Evolutionary conservation across 768 basidiomycete genomes (phyloP).

Genomic region (Leccinum incarnatum): DNA sequence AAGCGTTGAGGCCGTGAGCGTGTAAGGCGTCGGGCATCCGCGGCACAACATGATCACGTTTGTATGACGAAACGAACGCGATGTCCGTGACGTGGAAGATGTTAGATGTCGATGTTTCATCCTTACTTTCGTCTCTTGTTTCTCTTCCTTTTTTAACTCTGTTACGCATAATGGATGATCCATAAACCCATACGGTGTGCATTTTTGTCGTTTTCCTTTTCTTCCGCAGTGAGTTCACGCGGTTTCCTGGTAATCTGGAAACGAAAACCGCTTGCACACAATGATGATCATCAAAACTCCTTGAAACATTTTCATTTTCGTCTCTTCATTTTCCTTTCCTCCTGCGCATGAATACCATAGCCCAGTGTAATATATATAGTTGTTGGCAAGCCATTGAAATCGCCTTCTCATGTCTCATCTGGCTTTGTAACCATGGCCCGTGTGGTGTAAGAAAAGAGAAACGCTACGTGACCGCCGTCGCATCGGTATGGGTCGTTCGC

Average conservation of each 20-base stretch:
- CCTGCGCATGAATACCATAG: not conserved
- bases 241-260: not conserved
- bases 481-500: too few species aligned
- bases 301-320: not conserved
- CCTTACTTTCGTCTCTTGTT: not conserved
- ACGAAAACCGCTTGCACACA: not conserved
- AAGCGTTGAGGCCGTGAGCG: conserved; percentile 1
- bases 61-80: not conserved
- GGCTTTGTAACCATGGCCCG: too few species aligned
- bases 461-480: too few species aligned
- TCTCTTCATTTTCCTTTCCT: not conserved
- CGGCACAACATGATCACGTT: not conserved
- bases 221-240: not conserved
- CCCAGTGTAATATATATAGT: not conserved
- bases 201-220: not conserved
- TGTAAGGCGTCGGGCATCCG: not conserved
- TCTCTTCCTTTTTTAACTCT: not conserved
- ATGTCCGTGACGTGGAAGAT: not conserved
- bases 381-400: not conserved
- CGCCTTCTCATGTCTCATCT: too few species aligned
- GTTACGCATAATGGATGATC: not conserved
- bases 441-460: too few species aligned
- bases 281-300: not conserved
- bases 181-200: not conserved
- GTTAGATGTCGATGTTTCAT: not conserved